These are phyloP conservation scores for Moricandia arvensis DNA, from an alignment of 345 rosid species.

Conservation along the genomic window DNA sequence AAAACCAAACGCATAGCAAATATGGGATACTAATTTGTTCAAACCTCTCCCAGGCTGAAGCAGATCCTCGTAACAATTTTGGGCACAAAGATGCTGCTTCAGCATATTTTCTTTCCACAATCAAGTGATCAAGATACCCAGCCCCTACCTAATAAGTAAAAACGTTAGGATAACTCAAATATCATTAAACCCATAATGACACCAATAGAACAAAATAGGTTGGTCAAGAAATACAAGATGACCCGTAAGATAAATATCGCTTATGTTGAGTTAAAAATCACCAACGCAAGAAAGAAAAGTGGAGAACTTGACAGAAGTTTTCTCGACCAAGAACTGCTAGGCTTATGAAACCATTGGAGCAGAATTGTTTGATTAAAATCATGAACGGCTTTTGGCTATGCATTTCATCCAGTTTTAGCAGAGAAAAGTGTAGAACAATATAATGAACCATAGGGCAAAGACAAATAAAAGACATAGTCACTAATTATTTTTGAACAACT, in stretches of 20 bases:
- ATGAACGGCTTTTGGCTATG: background rate
- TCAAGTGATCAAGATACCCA: slow-evolving; percentile 97
- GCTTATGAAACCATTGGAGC: slow-evolving; percentile 15
- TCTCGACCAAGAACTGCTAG: background rate
- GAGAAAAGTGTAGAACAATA: background rate
- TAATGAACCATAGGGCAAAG: background rate
- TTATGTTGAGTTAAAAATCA: background rate
- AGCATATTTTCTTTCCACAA: slow-evolving; percentile 92
- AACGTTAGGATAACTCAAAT: slow-evolving; percentile 10
- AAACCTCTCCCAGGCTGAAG: slow-evolving; percentile 99
- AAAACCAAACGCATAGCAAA: slow-evolving; percentile 18
- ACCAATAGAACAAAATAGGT: background rate
- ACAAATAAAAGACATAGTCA: slow-evolving; percentile 1
- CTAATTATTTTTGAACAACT: slow-evolving; percentile 18
- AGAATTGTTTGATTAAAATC: background rate
- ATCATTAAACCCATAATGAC: background rate
- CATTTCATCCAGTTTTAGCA: background rate
- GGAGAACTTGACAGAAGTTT: background rate
- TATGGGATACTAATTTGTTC: slow-evolving; percentile 16
- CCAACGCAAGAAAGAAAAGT: background rate
- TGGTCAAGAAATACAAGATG: background rate
- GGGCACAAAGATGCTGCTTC: slow-evolving; percentile 99
- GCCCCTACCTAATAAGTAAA: slow-evolving; percentile 79
- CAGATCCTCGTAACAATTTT: slow-evolving; percentile 86
- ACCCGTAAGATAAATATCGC: background rate